Conservation (phyloP, 2,329 filamentous ascomycete genomes). For the Cladophialophora carrionii region DNA sequence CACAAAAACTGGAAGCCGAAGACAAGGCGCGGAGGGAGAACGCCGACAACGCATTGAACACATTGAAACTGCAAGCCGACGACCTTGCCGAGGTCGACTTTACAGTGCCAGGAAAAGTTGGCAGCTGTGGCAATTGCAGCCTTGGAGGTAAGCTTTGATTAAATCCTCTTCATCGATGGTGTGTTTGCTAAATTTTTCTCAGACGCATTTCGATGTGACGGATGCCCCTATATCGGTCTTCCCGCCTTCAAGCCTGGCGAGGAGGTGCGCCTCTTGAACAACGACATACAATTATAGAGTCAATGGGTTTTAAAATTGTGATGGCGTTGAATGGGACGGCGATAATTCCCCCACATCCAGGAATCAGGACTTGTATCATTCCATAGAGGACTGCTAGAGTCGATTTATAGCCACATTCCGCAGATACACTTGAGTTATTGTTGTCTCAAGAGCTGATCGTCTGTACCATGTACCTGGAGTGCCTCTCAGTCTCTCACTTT, state of each 20-base stretch:
- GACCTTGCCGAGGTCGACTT: conserved; percentile 93
- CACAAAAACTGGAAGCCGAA: conserved; percentile 82
- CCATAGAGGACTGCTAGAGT: neutral
- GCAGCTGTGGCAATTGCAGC: conserved; percentile 91
- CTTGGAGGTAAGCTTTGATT: conserved; percentile 59
- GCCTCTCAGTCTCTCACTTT: neutral
- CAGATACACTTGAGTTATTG: neutral
- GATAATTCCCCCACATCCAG: neutral
- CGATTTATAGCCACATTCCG: neutral
- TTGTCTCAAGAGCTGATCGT: too few species aligned
- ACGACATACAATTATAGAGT: conserved; percentile 70
- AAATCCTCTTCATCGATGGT: neutral
- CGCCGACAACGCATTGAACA: conserved; percentile 61
- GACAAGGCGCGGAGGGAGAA: conserved; percentile 69
- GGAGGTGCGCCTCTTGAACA: conserved; percentile 85
- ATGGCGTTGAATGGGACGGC: conserved; percentile 24
- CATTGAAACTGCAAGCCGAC: conserved; percentile 69
- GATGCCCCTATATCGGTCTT: conserved; percentile 83
- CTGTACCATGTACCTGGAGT: too few species aligned
- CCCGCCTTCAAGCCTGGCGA: conserved; percentile 97
- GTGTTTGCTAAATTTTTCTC: conserved; percentile 8
- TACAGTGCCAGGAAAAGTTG: conserved; percentile 94
- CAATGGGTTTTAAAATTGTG: conserved; percentile 21
- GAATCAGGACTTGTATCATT: neutral
- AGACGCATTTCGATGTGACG: conserved; percentile 56